Evolutionary conservation across 2,329 filamentous ascomycete species (phyloP).

Genomic region (Phialocephala sp.): DNA sequence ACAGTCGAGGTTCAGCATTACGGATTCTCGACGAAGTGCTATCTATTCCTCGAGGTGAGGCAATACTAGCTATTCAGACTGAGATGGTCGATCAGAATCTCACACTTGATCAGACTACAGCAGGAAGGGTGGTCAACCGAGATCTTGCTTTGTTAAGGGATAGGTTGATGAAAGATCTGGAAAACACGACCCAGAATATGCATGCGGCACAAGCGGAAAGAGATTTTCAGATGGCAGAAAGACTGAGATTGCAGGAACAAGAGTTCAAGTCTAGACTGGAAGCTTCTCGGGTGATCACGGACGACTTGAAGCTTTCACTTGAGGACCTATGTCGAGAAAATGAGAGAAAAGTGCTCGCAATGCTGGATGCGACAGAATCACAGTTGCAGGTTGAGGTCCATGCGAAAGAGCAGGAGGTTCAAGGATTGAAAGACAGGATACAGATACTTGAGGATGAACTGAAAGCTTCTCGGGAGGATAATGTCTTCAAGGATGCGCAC

Average conservation of each 20-base stretch:
- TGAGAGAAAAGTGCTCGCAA: background rate
- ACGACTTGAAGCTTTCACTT: background rate
- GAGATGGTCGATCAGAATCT: conserved; percentile 3
- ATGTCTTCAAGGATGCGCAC: background rate
- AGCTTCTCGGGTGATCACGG: background rate
- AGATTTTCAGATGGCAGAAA: background rate
- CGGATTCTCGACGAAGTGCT: conserved; percentile 1
- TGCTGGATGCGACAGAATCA: background rate
- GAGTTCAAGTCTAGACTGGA: background rate
- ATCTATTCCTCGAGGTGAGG: background rate
- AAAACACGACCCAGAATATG: background rate
- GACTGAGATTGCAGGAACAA: background rate
- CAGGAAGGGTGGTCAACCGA: background rate
- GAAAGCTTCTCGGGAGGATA: background rate
- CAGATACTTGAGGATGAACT: background rate
- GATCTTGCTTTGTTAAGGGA: background rate
- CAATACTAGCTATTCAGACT: conserved; percentile 1
- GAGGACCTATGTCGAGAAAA: background rate
- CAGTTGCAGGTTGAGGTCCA: background rate
- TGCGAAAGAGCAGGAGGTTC: background rate
- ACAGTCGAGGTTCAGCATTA: background rate
- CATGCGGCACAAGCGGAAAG: background rate
- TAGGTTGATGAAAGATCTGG: background rate
- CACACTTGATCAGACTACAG: background rate
- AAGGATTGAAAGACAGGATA: background rate